Evolutionary conservation across 2,329 filamentous ascomycete species (phyloP).

Genomic region (Aspergillus sp.): DNA sequence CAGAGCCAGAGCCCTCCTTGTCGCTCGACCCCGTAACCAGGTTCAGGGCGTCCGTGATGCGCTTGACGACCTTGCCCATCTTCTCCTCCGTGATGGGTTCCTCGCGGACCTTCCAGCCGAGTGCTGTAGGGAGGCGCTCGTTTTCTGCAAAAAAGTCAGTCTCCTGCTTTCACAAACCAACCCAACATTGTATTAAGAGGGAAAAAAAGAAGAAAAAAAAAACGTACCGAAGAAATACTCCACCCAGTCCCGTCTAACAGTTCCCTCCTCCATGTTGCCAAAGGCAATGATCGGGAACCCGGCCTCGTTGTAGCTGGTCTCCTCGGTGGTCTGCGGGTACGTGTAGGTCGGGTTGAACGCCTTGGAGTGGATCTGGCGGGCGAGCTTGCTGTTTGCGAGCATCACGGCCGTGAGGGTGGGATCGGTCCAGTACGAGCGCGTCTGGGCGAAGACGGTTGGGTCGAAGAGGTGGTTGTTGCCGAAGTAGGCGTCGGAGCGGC

Average conservation of each 20-base stretch:
- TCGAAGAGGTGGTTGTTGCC: constrained; percentile 57
- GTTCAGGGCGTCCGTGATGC: not conserved
- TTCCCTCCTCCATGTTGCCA: not conserved
- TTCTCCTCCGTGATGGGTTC: not conserved
- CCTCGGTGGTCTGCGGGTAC: constrained; percentile 1
- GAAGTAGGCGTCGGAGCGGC: constrained; percentile 34
- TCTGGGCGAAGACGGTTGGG: constrained; percentile 46
- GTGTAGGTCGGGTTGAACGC: constrained; percentile 51
- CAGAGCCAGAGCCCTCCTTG: not conserved
- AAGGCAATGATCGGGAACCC: not conserved
- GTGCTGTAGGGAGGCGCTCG: not conserved
- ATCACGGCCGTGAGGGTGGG: constrained; percentile 41
- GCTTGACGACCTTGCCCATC: not conserved
- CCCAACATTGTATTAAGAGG: no score
- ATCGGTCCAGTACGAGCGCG: constrained; percentile 48
- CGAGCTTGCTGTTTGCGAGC: constrained; percentile 49
- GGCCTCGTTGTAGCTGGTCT: not conserved
- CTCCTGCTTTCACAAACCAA: not conserved
- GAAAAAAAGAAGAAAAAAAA: accelerated
- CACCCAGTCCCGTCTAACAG: not conserved
- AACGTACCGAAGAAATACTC: not conserved
- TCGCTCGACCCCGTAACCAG: not conserved
- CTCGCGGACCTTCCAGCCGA: not conserved
- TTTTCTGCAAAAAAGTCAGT: no score
- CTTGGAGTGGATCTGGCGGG: constrained; percentile 46